Percentiles rank a stretch among this genome's conserved stretches.
These are phyloP conservation scores for Tuber magnatum DNA, from an alignment of 495 filamentous ascomycete species.

Conservation along the genomic window DNA sequence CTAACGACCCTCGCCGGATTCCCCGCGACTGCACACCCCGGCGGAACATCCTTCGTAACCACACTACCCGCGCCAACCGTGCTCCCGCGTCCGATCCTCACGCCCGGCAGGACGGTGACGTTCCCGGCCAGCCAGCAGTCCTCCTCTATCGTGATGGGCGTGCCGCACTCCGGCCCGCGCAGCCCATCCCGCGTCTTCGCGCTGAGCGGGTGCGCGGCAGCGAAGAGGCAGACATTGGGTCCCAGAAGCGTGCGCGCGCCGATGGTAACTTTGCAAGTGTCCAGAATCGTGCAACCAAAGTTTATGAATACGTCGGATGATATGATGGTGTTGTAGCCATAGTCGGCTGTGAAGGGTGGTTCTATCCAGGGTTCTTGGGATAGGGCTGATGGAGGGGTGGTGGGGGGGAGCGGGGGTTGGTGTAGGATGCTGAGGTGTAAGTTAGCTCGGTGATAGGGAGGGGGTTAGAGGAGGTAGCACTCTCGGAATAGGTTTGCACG, in stretches of 20 bases:
- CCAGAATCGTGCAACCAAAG: conserved; percentile 65
- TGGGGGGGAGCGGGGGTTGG: conserved; percentile 47
- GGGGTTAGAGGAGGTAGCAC: conserved; percentile 44
- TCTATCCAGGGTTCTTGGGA: conserved; percentile 62
- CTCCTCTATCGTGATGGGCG: conserved; percentile 69
- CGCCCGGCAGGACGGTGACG: conserved; percentile 66
- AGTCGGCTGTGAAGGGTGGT: conserved; percentile 63
- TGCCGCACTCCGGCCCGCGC: conserved; percentile 66
- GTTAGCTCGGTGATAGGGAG: background rate
- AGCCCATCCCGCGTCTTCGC: conserved; percentile 65
- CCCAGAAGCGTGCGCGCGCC: conserved; percentile 74
- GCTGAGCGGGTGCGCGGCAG: conserved; percentile 69
- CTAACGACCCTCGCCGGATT: conserved; percentile 60
- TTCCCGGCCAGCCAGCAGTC: conserved; percentile 87
- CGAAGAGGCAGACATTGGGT: conserved; percentile 66
- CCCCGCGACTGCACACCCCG: conserved; percentile 57
- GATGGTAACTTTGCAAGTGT: conserved; percentile 65
- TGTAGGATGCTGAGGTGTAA: conserved; percentile 55
- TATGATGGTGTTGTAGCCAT: conserved; percentile 61
- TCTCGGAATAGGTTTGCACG: conserved; percentile 64
- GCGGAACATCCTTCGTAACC: conserved; percentile 71
- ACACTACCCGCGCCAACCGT: conserved; percentile 82
- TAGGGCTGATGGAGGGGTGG: conserved; percentile 56
- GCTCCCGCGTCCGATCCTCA: conserved; percentile 66
- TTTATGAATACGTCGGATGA: conserved; percentile 72